Evolutionary conservation across 768 basidiomycete genomes (phyloP).

Genomic region (Obba rivulosa): DNA sequence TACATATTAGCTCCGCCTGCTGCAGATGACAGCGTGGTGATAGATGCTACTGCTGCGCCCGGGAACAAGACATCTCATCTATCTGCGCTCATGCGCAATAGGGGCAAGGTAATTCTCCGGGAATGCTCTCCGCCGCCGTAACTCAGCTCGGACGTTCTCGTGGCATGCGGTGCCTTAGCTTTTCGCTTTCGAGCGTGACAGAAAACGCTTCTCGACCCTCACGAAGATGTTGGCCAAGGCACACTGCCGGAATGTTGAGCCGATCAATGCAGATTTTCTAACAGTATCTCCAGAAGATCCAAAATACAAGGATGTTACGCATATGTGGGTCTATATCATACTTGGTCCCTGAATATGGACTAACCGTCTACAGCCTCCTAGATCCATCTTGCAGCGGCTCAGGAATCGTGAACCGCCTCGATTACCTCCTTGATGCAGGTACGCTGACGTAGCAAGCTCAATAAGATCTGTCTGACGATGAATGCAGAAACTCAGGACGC

Average conservation of each 20-base stretch:
- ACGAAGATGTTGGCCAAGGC: slow-evolving; percentile 83
- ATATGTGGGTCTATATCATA: slow-evolving; percentile 59
- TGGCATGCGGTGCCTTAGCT: slow-evolving; percentile 37
- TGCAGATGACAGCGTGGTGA: slow-evolving; percentile 49
- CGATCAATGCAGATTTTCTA: slow-evolving; percentile 81
- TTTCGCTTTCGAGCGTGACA: slow-evolving; percentile 87
- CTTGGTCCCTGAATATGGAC: slow-evolving; percentile 1
- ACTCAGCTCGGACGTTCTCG: not conserved
- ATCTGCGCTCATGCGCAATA: slow-evolving; percentile 79
- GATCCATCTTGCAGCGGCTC: slow-evolving; percentile 97
- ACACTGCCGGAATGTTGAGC: slow-evolving; percentile 72
- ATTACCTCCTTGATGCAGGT: slow-evolving; percentile 79
- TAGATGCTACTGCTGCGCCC: slow-evolving; percentile 95
- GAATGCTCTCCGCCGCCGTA: not conserved
- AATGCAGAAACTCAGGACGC: slow-evolving; percentile 52
- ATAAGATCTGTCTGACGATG: not conserved
- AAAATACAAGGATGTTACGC: slow-evolving; percentile 64
- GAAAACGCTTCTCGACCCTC: slow-evolving; percentile 75
- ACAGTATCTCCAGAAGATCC: slow-evolving; percentile 61
- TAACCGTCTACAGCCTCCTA: slow-evolving; percentile 51
- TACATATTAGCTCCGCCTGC: slow-evolving; percentile 74
- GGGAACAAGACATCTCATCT: slow-evolving; percentile 98
- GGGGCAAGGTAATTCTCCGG: slow-evolving; percentile 59
- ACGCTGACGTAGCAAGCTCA: slow-evolving; percentile 11
- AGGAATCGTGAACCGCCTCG: slow-evolving; percentile 86